A percentile compares a stretch with the other conserved stretches of the same genome.
phyloP scores from a whole-genome alignment of 2,329 filamentous ascomycete species.

The Tolypocladium guangdongense region DNA sequence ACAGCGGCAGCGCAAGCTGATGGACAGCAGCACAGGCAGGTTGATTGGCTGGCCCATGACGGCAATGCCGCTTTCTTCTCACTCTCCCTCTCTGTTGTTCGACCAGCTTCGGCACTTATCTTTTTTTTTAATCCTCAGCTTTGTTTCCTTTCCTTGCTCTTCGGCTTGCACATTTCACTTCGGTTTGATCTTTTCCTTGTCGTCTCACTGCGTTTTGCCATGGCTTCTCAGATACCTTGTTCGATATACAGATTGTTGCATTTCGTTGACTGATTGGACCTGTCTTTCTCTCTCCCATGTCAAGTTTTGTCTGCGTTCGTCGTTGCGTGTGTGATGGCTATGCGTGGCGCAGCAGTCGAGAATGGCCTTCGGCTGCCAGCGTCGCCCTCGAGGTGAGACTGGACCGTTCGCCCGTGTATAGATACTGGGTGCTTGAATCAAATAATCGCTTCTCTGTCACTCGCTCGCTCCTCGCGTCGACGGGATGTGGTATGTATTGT shows the following conservation, averaged over 20 bases:
- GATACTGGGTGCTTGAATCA: slow-evolving; percentile 19
- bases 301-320: not conserved
- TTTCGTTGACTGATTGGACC: not conserved
- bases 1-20: slow-evolving; percentile 28
- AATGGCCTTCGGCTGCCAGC: not conserved
- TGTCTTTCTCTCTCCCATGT: not conserved
- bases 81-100: slow-evolving; percentile 29
- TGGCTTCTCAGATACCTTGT: slow-evolving; percentile 46
- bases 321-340: not conserved
- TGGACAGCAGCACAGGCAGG: slow-evolving; percentile 28
- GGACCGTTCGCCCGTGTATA: slow-evolving; percentile 23
- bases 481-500: not conserved
- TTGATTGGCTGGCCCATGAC: slow-evolving; percentile 41
- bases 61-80: slow-evolving; percentile 21
- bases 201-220: slow-evolving; percentile 13
- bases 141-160: slow-evolving; percentile 4
- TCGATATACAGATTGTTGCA: slow-evolving; percentile 36
- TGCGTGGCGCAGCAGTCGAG: not conserved
- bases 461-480: not conserved
- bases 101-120: slow-evolving; percentile 25
- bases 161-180: slow-evolving; percentile 13
- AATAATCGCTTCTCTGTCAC: slow-evolving; percentile 18
- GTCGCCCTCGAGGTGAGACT: slow-evolving; percentile 14
- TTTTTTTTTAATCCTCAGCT: slow-evolving; percentile 21
- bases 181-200: slow-evolving; percentile 12